phyloP scores from a whole-genome alignment of 1,284 basidiomycete species.

The Cystobasidium pallidum region DNA sequence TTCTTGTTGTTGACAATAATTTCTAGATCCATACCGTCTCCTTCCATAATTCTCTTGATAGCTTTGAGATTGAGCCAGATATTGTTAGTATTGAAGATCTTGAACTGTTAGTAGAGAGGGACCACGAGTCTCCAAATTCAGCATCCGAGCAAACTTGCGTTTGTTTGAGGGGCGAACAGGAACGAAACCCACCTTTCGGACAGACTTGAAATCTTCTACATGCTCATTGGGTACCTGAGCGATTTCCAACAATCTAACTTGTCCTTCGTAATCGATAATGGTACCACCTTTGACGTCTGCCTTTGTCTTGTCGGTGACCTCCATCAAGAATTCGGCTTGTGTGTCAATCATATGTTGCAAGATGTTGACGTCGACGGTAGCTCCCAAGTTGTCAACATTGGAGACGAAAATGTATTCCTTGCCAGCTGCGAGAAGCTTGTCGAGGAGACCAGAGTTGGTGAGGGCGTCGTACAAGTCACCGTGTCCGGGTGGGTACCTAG shows the following conservation, averaged over 20 bases:
- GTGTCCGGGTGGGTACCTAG: slow-evolving; percentile 90
- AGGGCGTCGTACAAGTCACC: slow-evolving; percentile 95
- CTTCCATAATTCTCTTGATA: slow-evolving; percentile 92
- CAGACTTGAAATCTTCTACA: slow-evolving; percentile 95
- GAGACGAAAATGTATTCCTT: slow-evolving; percentile 99
- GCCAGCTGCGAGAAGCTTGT: slow-evolving; percentile 90
- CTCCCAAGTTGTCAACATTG: slow-evolving; percentile 98
- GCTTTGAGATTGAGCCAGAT: slow-evolving; percentile 90
- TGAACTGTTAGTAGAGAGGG: slow-evolving; percentile 44
- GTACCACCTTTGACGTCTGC: slow-evolving; percentile 99
- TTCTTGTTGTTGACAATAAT: slow-evolving; percentile 87
- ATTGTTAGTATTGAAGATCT: slow-evolving; percentile 90
- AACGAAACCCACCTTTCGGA: slow-evolving; percentile 60
- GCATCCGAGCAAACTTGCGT: too few relatives aligned
- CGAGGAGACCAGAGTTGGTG: slow-evolving; percentile 92
- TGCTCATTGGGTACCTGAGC: slow-evolving; percentile 98
- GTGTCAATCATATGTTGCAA: slow-evolving; percentile 88
- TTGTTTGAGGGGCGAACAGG: not conserved
- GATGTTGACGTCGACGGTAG: slow-evolving; percentile 85
- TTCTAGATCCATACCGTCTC: slow-evolving; percentile 80
- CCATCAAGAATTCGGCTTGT: slow-evolving; percentile 91
- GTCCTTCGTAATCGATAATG: slow-evolving; percentile 69
- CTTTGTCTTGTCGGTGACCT: slow-evolving; percentile 99
- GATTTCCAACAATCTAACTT: slow-evolving; percentile 92
- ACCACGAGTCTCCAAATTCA: too few relatives aligned